Evolutionary conservation across 495 filamentous ascomycete genomes (phyloP), one percentile per base, ranked within the genome.

Genomic region (Penicillium atrosanguineum): DNA sequence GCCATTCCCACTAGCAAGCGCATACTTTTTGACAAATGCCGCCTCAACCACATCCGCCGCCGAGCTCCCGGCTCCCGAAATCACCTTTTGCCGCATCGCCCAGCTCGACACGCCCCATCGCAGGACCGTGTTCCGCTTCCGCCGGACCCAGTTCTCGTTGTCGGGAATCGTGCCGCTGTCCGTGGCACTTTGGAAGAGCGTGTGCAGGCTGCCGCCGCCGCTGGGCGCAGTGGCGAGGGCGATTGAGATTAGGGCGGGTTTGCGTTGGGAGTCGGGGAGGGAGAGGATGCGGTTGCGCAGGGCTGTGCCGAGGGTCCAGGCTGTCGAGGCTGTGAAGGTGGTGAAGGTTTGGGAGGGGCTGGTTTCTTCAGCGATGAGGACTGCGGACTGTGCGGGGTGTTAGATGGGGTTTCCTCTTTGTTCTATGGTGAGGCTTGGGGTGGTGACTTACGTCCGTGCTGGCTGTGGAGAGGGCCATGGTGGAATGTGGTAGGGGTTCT

Each of bases 61-160:
- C 20, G 54, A 6, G 52, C 53, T 8, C 6, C 26, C 11, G 62
- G 48, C 6, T 61, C 59, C 11, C 55, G 52, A 12, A 16, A 69
- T 44, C 38, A 79, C 81, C 74, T 86, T 84, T 56, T 78, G 72
- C 45, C 76, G 68, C 81, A 89, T 83, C 52, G 79, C 78, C 83
- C 84, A 88, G 11, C 83, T 85, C 37, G 79, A 84, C 48, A 74
- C 59, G 0, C 86, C 86, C 72, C 80, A 91, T n/a, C 87, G 75
- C 55, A 89, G 60, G 16, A 90, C 89, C 1, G 86, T 87, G 51
- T 79, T 82, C 39, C 77, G 76, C 71, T 89, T 89, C 45, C 85
- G 71, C 7, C 74, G 71, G 62, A 83, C 79, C 75, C 81, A 83
- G 47, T 74, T 73, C 57, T 83, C 82, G 55, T 86, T 83, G 59